phyloP scores from a whole-genome alignment of 225 moss, liverwort and hornwort genomes.

The Straminergon stramineum region DNA sequence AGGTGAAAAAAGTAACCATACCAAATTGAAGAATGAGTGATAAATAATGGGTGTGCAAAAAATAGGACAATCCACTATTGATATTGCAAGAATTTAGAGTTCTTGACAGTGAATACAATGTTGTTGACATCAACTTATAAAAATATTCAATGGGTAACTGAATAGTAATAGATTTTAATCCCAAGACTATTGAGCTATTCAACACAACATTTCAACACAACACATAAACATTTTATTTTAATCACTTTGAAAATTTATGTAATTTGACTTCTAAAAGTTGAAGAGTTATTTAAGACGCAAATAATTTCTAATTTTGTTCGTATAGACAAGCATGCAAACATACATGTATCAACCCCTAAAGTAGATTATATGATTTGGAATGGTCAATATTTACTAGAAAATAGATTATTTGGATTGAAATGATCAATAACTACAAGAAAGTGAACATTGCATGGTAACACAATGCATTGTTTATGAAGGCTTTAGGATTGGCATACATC shows the following conservation, averaged over 20 bases:
- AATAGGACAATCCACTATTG: neutral
- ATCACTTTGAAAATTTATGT: neutral
- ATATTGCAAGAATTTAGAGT: neutral
- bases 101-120: neutral
- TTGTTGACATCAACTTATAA: neutral
- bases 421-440: neutral
- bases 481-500: rapidly evolving
- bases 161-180: no score
- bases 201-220: neutral
- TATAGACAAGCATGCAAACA: neutral
- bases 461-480: neutral
- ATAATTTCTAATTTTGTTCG: neutral
- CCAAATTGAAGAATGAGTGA: no score
- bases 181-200: no score
- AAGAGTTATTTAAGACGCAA: no score
- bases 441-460: neutral
- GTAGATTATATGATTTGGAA: neutral
- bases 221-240: neutral
- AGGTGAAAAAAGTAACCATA: no score
- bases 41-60: no score
- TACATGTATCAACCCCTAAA: neutral
- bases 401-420: neutral
- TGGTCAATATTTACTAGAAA: no score
- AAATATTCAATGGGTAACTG: no score
- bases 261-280: no score